These are phyloP conservation scores for Salvia miltiorrhiza DNA, from an alignment of 257 asterid genomes.

Conservation along the genomic window DNA sequence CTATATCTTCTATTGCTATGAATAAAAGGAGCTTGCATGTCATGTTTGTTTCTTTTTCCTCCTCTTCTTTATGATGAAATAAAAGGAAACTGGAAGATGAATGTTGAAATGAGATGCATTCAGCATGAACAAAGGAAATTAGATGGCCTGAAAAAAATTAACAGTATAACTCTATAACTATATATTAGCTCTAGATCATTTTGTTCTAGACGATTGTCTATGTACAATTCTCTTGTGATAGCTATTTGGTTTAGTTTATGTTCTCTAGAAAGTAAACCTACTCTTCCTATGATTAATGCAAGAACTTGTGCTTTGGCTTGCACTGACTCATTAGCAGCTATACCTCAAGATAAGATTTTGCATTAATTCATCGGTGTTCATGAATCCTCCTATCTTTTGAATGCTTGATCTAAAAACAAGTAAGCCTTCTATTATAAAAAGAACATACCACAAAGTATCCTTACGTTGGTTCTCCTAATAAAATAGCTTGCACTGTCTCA, in stretches of 20 bases:
- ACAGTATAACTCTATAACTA: background rate
- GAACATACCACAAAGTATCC: background rate
- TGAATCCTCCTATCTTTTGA: background rate
- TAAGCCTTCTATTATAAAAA: background rate
- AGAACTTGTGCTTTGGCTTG: background rate
- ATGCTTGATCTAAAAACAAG: background rate
- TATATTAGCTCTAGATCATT: background rate
- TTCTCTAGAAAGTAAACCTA: background rate
- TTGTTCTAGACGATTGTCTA: background rate
- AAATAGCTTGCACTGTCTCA: background rate
- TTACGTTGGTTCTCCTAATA: background rate
- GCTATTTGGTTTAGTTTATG: background rate
- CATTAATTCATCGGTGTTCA: background rate
- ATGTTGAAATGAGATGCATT: background rate
- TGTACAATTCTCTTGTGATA: no score
- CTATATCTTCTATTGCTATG: background rate
- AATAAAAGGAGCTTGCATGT: background rate
- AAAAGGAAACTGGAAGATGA: background rate
- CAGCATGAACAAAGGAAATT: constrained; percentile 2
- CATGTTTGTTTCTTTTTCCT: background rate
- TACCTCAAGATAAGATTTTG: background rate
- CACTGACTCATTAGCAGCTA: background rate
- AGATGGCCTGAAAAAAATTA: background rate
- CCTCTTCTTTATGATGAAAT: background rate
- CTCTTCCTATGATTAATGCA: background rate